Conservation (phyloP, 2,329 filamentous ascomycete genomes). For the Ophiostoma perfectum region DNA sequence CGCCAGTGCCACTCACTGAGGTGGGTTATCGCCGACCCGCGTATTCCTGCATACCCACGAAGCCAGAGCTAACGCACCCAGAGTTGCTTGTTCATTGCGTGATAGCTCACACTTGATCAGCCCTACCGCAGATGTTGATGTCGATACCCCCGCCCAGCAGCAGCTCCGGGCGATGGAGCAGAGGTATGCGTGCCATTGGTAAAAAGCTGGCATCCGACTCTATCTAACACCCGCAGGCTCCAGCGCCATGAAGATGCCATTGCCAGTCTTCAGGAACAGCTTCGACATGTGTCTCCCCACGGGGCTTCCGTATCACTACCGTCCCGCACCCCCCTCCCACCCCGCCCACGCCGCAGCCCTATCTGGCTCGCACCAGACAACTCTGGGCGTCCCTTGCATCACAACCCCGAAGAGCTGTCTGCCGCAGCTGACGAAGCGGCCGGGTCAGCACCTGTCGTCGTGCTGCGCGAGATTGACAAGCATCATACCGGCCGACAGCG, state of each 20-base stretch:
- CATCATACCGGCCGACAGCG: constrained; percentile 11
- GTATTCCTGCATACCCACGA: not conserved
- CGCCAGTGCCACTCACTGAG: constrained; percentile 9
- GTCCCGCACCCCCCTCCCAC: constrained; percentile 9
- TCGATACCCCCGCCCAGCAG: not conserved
- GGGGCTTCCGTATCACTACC: not conserved
- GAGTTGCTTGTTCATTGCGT: constrained; percentile 11
- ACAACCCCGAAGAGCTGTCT: constrained; percentile 14
- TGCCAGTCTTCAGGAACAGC: constrained; percentile 13
- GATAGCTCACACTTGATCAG: constrained; percentile 14
- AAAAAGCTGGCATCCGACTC: not conserved
- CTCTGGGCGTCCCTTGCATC: not conserved
- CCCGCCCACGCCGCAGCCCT: constrained; percentile 3
- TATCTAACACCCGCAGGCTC: not conserved
- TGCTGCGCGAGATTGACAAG: constrained; percentile 13
- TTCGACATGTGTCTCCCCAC: not conserved
- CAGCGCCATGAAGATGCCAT: constrained; percentile 12
- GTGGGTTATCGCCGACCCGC: not conserved
- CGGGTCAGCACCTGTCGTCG: constrained; percentile 9
- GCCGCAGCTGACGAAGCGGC: constrained; percentile 11
- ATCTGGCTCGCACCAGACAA: constrained; percentile 1
- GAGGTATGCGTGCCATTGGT: not conserved
- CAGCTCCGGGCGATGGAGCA: constrained; percentile 15
- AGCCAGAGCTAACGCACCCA: not conserved
- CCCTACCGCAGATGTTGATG: constrained; percentile 9